phyloP scores from a whole-genome alignment of 441 rosid species.

The Corymbia calophylla region DNA sequence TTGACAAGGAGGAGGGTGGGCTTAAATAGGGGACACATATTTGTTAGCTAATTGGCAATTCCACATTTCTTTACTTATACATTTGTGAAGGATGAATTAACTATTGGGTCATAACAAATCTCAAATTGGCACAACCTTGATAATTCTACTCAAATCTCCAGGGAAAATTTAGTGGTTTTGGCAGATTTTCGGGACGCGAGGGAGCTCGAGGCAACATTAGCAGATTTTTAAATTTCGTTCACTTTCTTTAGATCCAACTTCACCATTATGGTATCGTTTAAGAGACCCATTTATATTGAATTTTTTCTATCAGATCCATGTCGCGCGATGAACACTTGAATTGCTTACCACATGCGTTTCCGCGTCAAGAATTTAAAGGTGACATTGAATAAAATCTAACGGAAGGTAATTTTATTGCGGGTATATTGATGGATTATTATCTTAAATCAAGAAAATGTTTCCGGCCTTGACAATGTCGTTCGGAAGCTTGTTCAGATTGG shows the following conservation, averaged over 20 bases:
- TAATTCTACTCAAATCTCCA: not conserved
- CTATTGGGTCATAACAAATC: not conserved
- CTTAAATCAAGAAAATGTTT: not conserved
- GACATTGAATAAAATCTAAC: not conserved
- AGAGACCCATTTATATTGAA: not conserved
- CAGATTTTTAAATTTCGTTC: rapidly evolving
- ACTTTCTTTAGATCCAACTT: not conserved
- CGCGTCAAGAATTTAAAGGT: not conserved
- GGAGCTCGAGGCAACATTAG: not conserved
- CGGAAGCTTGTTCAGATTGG: not conserved
- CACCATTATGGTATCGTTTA: not conserved
- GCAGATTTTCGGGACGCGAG: not conserved
- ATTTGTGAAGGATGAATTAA: not conserved
- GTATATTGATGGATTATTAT: not conserved
- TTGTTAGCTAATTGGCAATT: not conserved
- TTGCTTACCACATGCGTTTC: not conserved
- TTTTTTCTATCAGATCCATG: not conserved
- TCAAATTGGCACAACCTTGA: not conserved
- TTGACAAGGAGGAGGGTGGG: not conserved
- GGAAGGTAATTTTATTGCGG: not conserved
- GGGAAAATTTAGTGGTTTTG: not conserved
- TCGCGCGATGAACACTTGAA: not conserved
- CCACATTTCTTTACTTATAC: not conserved
- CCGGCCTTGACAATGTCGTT: not conserved
- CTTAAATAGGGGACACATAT: not conserved